Evolutionary conservation across 2,329 filamentous ascomycete genomes (phyloP), one percentile per base, ranked within the genome.

Genomic region (Cercospora zeae-maydis): DNA sequence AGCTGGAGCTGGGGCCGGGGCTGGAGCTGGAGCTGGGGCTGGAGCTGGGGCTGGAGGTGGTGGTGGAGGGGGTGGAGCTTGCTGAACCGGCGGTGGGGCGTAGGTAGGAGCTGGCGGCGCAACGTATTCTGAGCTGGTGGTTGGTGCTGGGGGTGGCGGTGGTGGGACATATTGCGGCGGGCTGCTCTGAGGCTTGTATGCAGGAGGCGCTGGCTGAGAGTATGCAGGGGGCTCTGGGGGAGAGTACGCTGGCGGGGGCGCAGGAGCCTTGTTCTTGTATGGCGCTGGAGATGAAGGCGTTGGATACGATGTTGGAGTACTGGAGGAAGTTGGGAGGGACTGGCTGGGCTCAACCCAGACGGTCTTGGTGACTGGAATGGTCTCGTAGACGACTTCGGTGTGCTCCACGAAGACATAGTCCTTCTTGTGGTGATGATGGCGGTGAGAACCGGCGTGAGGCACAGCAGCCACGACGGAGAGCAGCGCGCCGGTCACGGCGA

Each of bases 381-480:
- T 84, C 59, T 80, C 79, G 69, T 79, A 78, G 59, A 79, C 80
- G 57, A 79, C 74, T 21, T 79, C 76, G 37, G 76, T 78, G 53
- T 82, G 77, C 30, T 82, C 84, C 66, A 81, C 76, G 75, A 78
- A 83, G 59, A 82, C 79, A 37, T 82, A 72, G 56, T 78, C 78
- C 65, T 77, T 77, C 65, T 78, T 77, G 64, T 68, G 68, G 31
- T 66, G 64, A 33, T 64, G 61, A 33, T 66, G 63, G 16, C 36
- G 62, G 54, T 63, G 65, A 36, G 56, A 34, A 36, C 59, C 66
- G 21, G 62, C 67, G 63, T 72, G 66, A 19, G 72, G 72, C n/a
- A 75, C 69, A 33, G 73, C 73, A 47, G 68, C 70, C 49, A 66
- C 72, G 19, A 70, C 47, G 37, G 69, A 64, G 55, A 74, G 51